A percentile compares a stretch with the other conserved stretches of the same genome.
These are phyloP conservation scores for Ceratobasidium sp. DNA, from an alignment of 1,284 basidiomycete species.

Conservation along the genomic window DNA sequence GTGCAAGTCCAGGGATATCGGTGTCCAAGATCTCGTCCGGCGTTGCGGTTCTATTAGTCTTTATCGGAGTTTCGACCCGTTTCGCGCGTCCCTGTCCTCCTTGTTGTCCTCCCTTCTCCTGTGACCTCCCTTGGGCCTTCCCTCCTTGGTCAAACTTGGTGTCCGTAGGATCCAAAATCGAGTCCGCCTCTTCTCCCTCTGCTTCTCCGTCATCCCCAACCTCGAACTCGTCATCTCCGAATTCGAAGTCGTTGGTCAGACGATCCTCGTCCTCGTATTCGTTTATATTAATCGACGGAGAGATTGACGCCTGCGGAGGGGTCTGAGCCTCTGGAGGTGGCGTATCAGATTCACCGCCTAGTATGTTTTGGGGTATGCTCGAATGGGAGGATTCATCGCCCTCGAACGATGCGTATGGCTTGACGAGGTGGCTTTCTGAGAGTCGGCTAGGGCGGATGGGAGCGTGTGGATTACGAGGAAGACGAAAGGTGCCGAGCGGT, in stretches of 20 bases:
- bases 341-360: neutral
- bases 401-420: slow-evolving; percentile 41
- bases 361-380: slow-evolving; percentile 23
- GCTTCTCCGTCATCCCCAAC: slow-evolving; percentile 25
- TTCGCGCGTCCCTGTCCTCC: slow-evolving; percentile 40
- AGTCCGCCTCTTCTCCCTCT: slow-evolving; percentile 30
- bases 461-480: slow-evolving; percentile 34
- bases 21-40: slow-evolving; percentile 56
- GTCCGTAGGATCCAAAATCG: slow-evolving; percentile 30
- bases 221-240: slow-evolving; percentile 32
- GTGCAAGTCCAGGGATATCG: slow-evolving; percentile 55
- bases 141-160: slow-evolving; percentile 24
- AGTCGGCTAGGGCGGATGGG: slow-evolving; percentile 38
- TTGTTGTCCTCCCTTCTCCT: neutral
- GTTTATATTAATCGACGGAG: neutral
- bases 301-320: neutral
- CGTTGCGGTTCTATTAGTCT: slow-evolving; percentile 15
- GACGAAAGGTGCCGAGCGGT: slow-evolving; percentile 39
- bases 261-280: slow-evolving; percentile 35
- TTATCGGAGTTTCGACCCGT: slow-evolving; percentile 31
- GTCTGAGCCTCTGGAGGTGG: slow-evolving; percentile 1
- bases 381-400: slow-evolving; percentile 36
- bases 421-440: slow-evolving; percentile 38
- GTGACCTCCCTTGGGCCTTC: slow-evolving; percentile 3
- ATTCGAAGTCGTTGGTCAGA: slow-evolving; percentile 35